Percentiles rank a stretch among this genome's conserved stretches.
phyloP scores from a whole-genome alignment of 331 rosid species.

The Dryas integrifolia region DNA sequence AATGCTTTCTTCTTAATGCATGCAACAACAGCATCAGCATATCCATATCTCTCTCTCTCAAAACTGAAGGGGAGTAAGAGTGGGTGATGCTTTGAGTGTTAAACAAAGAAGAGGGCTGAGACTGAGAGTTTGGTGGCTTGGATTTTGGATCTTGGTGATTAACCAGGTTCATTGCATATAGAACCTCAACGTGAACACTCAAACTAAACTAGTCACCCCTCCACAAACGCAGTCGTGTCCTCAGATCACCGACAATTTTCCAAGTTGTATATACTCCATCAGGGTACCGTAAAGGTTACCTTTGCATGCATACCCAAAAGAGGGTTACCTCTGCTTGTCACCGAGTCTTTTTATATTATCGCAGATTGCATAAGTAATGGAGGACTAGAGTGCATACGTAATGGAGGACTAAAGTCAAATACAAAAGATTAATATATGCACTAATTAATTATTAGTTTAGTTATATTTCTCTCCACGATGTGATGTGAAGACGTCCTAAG shows the following conservation, averaged over 20 bases:
- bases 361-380: too few relatives aligned
- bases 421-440: too few relatives aligned
- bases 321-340: too few relatives aligned
- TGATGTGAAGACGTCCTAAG: too few relatives aligned
- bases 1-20: background rate
- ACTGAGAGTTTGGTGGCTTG: conserved; percentile 52
- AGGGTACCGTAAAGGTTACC: too few relatives aligned
- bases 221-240: background rate
- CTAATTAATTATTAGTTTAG: too few relatives aligned
- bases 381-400: too few relatives aligned
- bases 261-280: background rate
- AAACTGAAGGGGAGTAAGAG: conserved; percentile 19
- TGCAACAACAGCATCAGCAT: background rate
- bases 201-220: background rate
- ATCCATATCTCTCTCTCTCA: background rate
- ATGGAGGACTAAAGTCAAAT: too few relatives aligned
- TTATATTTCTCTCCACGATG: too few relatives aligned
- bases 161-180: background rate
- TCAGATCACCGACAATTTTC: background rate
- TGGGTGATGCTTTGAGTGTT: conserved; percentile 6
- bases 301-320: too few relatives aligned
- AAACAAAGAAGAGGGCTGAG: conserved; percentile 20
- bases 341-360: too few relatives aligned
- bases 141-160: conserved; percentile 46
- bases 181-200: background rate